phyloP scores from a whole-genome alignment of 1,284 basidiomycete genomes.

The Sphagnurus paluster region DNA sequence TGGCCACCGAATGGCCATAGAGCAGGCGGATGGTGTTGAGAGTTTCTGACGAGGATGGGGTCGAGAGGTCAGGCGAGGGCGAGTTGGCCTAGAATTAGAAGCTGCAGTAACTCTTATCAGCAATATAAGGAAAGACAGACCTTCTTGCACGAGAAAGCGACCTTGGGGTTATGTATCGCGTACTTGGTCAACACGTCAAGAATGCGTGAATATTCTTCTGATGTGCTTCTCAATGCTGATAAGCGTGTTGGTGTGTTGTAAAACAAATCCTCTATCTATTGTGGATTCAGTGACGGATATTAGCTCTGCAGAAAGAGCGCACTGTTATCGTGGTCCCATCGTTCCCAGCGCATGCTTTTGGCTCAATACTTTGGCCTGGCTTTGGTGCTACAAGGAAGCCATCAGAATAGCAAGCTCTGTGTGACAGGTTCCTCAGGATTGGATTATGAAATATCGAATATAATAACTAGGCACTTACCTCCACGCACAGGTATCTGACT shows the following conservation, averaged over 20 bases:
- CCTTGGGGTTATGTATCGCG: slow-evolving; percentile 87
- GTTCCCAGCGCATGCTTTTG: slow-evolving; percentile 91
- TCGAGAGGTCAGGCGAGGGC: slow-evolving; percentile 79
- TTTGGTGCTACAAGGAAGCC: slow-evolving; percentile 71
- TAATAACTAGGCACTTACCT: slow-evolving; percentile 54
- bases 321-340: slow-evolving; percentile 92
- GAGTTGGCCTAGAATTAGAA: slow-evolving; percentile 58
- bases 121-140: slow-evolving; percentile 35
- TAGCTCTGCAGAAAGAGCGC: slow-evolving; percentile 23
- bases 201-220: slow-evolving; percentile 93
- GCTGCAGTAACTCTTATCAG: slow-evolving; percentile 1
- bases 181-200: slow-evolving; percentile 95
- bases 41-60: slow-evolving; percentile 69
- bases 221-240: slow-evolving; percentile 80
- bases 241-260: slow-evolving; percentile 92
- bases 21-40: slow-evolving; percentile 77
- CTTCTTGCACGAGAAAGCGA: slow-evolving; percentile 92
- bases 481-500: slow-evolving; percentile 81
- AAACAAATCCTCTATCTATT: slow-evolving; percentile 93
- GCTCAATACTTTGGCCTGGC: slow-evolving; percentile 68
- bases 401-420: slow-evolving; percentile 79
- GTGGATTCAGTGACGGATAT: slow-evolving; percentile 1
- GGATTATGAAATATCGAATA: not conserved
- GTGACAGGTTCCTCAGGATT: slow-evolving; percentile 3
- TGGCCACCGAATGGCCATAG: slow-evolving; percentile 81